These are phyloP conservation scores for Cyamopsis tetragonoloba DNA, from an alignment of 306 rosid species.

Conservation along the genomic window DNA sequence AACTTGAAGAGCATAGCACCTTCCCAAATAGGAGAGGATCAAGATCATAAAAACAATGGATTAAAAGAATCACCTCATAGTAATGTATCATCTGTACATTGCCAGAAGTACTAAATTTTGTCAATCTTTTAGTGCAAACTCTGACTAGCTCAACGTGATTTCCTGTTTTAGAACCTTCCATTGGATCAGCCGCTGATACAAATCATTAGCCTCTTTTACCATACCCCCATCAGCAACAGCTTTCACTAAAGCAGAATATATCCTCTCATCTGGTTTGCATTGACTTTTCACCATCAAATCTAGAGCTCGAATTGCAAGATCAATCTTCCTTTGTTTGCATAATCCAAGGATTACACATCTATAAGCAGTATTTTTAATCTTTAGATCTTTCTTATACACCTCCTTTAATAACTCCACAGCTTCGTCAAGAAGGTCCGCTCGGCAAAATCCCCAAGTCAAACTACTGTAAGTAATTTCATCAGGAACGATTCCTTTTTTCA, in stretches of 20 bases:
- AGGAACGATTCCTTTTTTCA: constrained; percentile 50
- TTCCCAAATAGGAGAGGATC: not conserved
- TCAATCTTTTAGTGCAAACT: constrained; percentile 30
- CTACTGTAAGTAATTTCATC: constrained; percentile 73
- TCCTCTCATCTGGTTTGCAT: constrained; percentile 48
- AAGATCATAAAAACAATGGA: constrained; percentile 11
- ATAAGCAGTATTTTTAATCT: constrained; percentile 39
- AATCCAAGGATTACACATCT: constrained; percentile 59
- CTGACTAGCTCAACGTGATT: constrained; percentile 25
- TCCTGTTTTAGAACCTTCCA: constrained; percentile 51
- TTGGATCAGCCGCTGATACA: constrained; percentile 54
- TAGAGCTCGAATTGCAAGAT: constrained; percentile 67
- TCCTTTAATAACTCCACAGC: constrained; percentile 54
- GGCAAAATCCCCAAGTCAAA: constrained; percentile 61
- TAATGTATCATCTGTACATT: constrained; percentile 22
- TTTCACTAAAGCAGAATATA: constrained; percentile 50
- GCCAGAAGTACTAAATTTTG: constrained; percentile 7
- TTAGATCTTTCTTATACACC: constrained; percentile 39
- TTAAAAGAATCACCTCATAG: constrained; percentile 23
- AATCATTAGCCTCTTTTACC: constrained; percentile 62
- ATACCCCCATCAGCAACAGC: constrained; percentile 74
- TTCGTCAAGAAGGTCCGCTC: constrained; percentile 46
- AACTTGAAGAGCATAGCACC: not conserved
- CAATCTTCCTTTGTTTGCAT: constrained; percentile 59
- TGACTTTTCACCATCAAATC: constrained; percentile 61